Base-by-base conservation (phyloP, 306 rosid species). In the Vigna radiata region DNA sequence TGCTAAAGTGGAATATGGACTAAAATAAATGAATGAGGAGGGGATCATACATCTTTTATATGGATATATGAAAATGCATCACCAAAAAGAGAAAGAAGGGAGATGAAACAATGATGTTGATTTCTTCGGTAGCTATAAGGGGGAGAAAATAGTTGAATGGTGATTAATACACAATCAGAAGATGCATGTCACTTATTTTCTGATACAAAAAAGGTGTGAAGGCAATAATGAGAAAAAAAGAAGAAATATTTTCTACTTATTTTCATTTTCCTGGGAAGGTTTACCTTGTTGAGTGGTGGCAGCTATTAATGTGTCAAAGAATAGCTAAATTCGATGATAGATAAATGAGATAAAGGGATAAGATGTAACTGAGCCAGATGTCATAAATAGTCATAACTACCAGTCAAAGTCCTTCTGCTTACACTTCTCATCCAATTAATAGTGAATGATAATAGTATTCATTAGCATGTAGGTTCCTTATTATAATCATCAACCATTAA, bases 391-490 rank as follows among this genome's bases (percentile, higher is more conserved):
- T 44, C 49, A 44, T 44, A 44, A 67, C 68, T 44, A 48, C 41
- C 25, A 43, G 70, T 31, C 67, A 55, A 56, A 4, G 10, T 76
- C 76, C 79, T 29, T 49, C 2, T 47, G 7, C 54, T 56, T 77
- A 46, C 17, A 48, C 62, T 76, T 61, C 15, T 15, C 47, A 69
- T 79, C 50, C 21, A 60, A 43, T 41, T 81, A 73, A 62, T 19
- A 54, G 67, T 78, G 71, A 63, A 63, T 4, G 29, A 78, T 73
- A 2, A 43, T 2, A 2, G 36, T 76, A 65, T 39, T 39, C 44
- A 54, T 69, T 49, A 21, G 17, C 49, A n/a, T 55, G 77, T 33
- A 10, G 18, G 64, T 77, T 74, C 23, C n/a, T 8, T 18, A 23
- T 14, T 11, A 33, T 33, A 56, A 55, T 76, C 65, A 49, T 76